Evolutionary conservation across 306 rosid genomes (phyloP).

Genomic region (Medicago ruthenica): DNA sequence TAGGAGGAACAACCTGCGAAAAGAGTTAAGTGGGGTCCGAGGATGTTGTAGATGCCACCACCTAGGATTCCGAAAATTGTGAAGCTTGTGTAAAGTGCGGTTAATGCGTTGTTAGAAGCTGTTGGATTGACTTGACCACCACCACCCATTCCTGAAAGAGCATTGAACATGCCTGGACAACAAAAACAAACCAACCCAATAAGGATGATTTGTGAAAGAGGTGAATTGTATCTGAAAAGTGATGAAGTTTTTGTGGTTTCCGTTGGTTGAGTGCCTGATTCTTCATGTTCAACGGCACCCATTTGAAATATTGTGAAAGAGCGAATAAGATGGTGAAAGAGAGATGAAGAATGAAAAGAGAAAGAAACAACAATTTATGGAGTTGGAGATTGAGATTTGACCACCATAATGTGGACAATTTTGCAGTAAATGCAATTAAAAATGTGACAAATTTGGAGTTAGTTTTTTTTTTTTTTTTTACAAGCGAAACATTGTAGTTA

Average conservation of each 20-base stretch:
- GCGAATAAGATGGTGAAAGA: too few species aligned
- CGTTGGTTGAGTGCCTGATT: constrained; percentile 33
- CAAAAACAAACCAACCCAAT: constrained; percentile 89
- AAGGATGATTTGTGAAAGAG: constrained; percentile 60
- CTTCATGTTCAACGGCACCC: constrained; percentile 59
- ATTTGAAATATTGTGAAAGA: constrained; percentile 28
- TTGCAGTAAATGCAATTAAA: not conserved
- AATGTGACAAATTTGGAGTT: constrained; percentile 17
- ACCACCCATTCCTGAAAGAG: constrained; percentile 92
- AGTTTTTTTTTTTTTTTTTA: too few species aligned
- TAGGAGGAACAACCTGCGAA: constrained; percentile 78
- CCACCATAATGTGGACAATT: not conserved
- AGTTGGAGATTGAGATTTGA: not conserved
- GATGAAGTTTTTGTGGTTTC: constrained; percentile 32
- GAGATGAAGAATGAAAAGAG: not conserved
- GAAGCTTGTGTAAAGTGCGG: constrained; percentile 80
- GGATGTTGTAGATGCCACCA: constrained; percentile 93
- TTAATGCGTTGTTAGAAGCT: constrained; percentile 78
- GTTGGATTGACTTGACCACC: constrained; percentile 82
- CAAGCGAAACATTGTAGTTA: too few species aligned
- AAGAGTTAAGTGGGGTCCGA: constrained; percentile 87
- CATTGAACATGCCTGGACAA: constrained; percentile 97
- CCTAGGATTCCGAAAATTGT: constrained; percentile 88
- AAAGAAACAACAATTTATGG: not conserved
- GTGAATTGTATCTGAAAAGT: constrained; percentile 72